Evolutionary conservation across 805 yeast species (phyloP), one percentile per base, ranked within the genome.

Genomic region (Saturnispora zaruensis): DNA sequence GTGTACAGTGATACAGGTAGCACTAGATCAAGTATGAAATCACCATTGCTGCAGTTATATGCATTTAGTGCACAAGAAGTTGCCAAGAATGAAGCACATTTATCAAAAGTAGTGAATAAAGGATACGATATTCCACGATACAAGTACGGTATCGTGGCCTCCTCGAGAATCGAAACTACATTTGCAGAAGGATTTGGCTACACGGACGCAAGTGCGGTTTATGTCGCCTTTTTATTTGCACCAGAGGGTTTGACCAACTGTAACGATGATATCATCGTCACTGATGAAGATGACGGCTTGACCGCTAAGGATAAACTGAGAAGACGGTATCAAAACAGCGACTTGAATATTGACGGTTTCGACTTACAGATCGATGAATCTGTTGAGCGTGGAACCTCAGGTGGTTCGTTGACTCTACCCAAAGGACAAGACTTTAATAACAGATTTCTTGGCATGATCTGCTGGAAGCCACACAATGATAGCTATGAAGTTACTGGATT

Each of bases 71-170:
- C 53, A 2, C 24, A 30, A 8, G 49, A 50, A 33, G 28, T 56
- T 11, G 5, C 13, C 6, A 18, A 21, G 2, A 41, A 57, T 11
- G 67, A 66, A 43, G 28, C 48, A 4, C 47, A 44, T 21, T 47
- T 73, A 28, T 51, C 58, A 5, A 50, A 59, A 6, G 50, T 74
- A n/a, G 60, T 79, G 50, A 79, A 79, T 58, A 66, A 69, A 49
- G 78, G 79, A 1, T 79, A 78, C 59, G 65, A 72, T 52, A 75
- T 72, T 51, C 74, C 76, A 8, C 63, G 74, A 50, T 68, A 52
- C 59, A 69, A 68, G 53, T 79, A 65, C 55, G 66, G 68, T 1
- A 58, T 76, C 6, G 69, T 79, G 18, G 53, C 55, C 14, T 63
- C 75, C 0, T 63, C 70, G 5, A 65, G 85, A 48, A 65, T 79